Percentiles rank a stretch among this genome's conserved stretches.
These are phyloP conservation scores for Salvia rosmarinus DNA, from an alignment of 257 asterid genomes.

Conservation along the genomic window DNA sequence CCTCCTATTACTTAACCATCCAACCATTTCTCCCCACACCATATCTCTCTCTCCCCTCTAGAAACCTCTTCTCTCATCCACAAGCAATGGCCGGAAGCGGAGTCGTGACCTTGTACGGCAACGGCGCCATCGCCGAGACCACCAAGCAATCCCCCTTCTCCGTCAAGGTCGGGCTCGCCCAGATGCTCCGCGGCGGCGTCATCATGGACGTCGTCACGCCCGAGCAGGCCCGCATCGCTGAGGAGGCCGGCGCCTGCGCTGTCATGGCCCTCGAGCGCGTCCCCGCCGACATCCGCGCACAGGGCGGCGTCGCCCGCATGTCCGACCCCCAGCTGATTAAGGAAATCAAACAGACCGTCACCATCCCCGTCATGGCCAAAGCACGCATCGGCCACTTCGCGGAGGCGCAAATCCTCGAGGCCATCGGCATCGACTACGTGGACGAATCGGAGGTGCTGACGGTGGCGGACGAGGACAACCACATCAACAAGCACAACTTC, in stretches of 20 bases:
- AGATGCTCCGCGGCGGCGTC: conserved; percentile 96
- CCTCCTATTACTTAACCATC: conserved; percentile 35
- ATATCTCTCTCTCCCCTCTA: conserved; percentile 30
- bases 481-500: conserved; percentile 89
- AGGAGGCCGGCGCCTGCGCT: conserved; percentile 95
- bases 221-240: conserved; percentile 94
- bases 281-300: conserved; percentile 89
- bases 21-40: conserved; percentile 22
- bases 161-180: conserved; percentile 91
- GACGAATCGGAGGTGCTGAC: conserved; percentile 92
- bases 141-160: conserved; percentile 83
- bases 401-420: conserved; percentile 90
- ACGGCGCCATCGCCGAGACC: conserved; percentile 87
- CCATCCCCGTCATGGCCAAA: conserved; percentile 93
- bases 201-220: conserved; percentile 94
- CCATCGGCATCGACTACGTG: conserved; percentile 80
- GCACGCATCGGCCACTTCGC: conserved; percentile 89
- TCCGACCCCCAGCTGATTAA: conserved; percentile 85
- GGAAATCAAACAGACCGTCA: conserved; percentile 85
- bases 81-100: conserved; percentile 79
- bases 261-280: conserved; percentile 96
- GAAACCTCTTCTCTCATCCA: neutral
- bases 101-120: conserved; percentile 85
- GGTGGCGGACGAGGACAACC: conserved; percentile 76
- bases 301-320: conserved; percentile 96